A percentile compares a stretch with the other conserved stretches of the same genome.
Evolutionary conservation across 2,329 filamentous ascomycete genomes (phyloP).

Genomic region (Aspergillus fumigatiaffinis): DNA sequence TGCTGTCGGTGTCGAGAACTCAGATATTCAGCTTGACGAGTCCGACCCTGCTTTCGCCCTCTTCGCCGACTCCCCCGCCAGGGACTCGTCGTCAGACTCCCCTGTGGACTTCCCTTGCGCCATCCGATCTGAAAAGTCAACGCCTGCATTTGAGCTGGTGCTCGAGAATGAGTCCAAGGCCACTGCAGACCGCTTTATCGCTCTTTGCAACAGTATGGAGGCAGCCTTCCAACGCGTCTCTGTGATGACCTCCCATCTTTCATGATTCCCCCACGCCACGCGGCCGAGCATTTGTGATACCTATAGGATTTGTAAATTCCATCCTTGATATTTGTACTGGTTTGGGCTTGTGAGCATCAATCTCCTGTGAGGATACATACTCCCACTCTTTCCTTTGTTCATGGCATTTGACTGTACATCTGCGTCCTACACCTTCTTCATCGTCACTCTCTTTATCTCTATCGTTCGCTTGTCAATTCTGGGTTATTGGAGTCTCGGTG

Average conservation of each 20-base stretch:
- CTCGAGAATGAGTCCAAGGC: slow-evolving; percentile 40
- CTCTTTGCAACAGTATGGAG: slow-evolving; percentile 39
- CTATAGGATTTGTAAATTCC: slow-evolving; percentile 20
- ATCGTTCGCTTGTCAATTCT: not conserved
- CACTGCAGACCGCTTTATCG: slow-evolving; percentile 30
- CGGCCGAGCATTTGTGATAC: slow-evolving; percentile 12
- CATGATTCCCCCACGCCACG: slow-evolving; percentile 30
- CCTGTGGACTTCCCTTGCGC: slow-evolving; percentile 40
- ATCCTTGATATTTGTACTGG: not conserved
- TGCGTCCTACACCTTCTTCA: not conserved
- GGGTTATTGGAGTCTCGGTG: not conserved
- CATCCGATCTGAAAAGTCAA: slow-evolving; percentile 61
- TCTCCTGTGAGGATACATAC: not conserved
- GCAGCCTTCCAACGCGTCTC: slow-evolving; percentile 41
- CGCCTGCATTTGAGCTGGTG: slow-evolving; percentile 61
- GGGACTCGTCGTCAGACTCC: slow-evolving; percentile 26
- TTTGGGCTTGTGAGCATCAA: not conserved
- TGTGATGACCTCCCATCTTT: slow-evolving; percentile 38
- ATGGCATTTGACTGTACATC: not conserved
- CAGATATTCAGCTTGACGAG: slow-evolving; percentile 54
- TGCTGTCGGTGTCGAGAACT: slow-evolving; percentile 20
- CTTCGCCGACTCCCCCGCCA: slow-evolving; percentile 49
- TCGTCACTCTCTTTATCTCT: not conserved
- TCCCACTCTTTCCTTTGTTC: not conserved
- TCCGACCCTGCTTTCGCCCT: slow-evolving; percentile 45